Evolutionary conservation across 2,329 filamentous ascomycete genomes (phyloP).

Genomic region (Colletotrichum tropicale): DNA sequence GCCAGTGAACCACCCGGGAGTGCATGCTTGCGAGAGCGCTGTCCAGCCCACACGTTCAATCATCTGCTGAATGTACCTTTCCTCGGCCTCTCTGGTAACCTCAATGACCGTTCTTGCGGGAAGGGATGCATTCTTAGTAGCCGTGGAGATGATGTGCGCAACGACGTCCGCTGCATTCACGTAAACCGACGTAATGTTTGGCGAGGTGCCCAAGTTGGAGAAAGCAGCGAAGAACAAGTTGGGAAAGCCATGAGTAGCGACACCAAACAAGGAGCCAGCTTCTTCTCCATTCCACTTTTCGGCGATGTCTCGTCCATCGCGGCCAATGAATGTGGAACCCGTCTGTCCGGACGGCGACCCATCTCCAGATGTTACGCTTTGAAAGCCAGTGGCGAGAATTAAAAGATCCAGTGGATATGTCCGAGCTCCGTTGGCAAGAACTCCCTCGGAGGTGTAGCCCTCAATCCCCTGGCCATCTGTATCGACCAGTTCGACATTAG

Average conservation of each 20-base stretch:
- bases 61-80: not conserved
- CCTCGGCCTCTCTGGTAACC: not conserved
- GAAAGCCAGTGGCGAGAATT: slow-evolving; percentile 40
- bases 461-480: slow-evolving; percentile 58
- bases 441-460: slow-evolving; percentile 45
- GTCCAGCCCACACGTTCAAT: not conserved
- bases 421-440: slow-evolving; percentile 44
- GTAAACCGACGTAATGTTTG: not conserved
- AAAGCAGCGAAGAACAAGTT: not conserved
- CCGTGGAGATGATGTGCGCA: not conserved
- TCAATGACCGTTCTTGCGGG: not conserved
- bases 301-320: not conserved
- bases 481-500: slow-evolving; percentile 64
- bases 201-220: not conserved
- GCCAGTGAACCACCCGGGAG: not conserved
- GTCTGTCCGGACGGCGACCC: not conserved
- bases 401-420: slow-evolving; percentile 50
- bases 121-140: not conserved
- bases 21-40: not conserved
- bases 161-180: not conserved
- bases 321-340: not conserved
- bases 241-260: not conserved
- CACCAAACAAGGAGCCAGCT: not conserved
- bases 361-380: slow-evolving; percentile 23
- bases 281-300: not conserved